Evolutionary conservation across 2,329 filamentous ascomycete genomes (phyloP).

Genomic region (Alternaria sp.): DNA sequence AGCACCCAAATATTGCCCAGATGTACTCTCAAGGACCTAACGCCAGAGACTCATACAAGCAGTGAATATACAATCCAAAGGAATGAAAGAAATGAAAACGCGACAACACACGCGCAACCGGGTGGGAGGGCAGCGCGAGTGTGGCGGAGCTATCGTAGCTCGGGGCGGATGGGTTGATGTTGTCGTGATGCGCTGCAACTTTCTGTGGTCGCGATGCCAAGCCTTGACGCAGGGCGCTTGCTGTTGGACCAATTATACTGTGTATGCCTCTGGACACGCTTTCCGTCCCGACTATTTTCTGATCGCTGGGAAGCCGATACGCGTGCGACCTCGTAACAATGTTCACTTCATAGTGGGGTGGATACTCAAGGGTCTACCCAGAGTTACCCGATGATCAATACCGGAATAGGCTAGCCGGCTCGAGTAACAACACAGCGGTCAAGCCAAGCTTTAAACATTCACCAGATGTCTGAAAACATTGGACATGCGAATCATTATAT

Average conservation of each 20-base stretch:
- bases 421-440: constrained; percentile 8
- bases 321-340: not conserved
- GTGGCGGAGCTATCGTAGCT: constrained; percentile 25
- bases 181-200: constrained; percentile 22
- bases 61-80: constrained; percentile 47
- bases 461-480: not conserved
- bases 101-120: constrained; percentile 34
- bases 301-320: not conserved
- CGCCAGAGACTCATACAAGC: constrained; percentile 48
- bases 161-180: constrained; percentile 23
- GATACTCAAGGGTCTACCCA: constrained; percentile 9
- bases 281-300: not conserved
- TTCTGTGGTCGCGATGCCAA: constrained; percentile 24
- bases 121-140: constrained; percentile 31
- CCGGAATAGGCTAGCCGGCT: constrained; percentile 13
- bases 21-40: constrained; percentile 39
- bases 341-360: constrained; percentile 12
- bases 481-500: constrained; percentile 27
- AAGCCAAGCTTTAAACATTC: constrained; percentile 1
- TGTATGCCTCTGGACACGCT: not conserved
- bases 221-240: constrained; percentile 25
- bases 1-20: constrained; percentile 20
- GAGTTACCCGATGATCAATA: constrained; percentile 4
- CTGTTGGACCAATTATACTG: constrained; percentile 14
- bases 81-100: constrained; percentile 51